Percentiles rank a stretch among this genome's conserved stretches.
Evolutionary conservation across 345 rosid genomes (phyloP).

Genomic region (Arabis alpina): DNA sequence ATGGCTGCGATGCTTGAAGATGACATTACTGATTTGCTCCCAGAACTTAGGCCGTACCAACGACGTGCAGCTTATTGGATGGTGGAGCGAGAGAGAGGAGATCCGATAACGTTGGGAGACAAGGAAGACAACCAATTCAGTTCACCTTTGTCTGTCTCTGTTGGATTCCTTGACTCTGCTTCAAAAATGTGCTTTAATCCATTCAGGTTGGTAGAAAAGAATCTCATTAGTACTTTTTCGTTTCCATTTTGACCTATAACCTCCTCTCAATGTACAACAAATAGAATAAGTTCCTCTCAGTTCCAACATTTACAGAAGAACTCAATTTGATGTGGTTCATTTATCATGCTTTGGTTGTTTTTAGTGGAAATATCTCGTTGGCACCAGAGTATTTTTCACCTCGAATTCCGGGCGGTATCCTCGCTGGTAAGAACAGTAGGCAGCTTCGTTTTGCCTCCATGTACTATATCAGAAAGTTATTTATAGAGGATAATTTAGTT

Average conservation of each 20-base stretch:
- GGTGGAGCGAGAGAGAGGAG: conserved; percentile 85
- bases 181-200: conserved; percentile 91
- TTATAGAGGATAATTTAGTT: not conserved
- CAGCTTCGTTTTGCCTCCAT: conserved; percentile 26
- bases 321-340: conserved; percentile 30
- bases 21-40: conserved; percentile 71
- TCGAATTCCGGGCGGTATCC: conserved; percentile 83
- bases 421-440: conserved; percentile 71
- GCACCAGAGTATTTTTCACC: conserved; percentile 56
- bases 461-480: not conserved
- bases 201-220: conserved; percentile 64
- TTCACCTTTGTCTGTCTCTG: conserved; percentile 73
- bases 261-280: conserved; percentile 11
- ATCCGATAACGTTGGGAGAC: conserved; percentile 43
- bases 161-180: conserved; percentile 66
- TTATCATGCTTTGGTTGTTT: conserved; percentile 40
- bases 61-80: conserved; percentile 96
- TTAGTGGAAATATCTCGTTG: conserved; percentile 86
- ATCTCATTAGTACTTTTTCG: not conserved
- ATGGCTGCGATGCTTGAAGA: conserved; percentile 65
- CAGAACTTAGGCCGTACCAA: conserved; percentile 87
- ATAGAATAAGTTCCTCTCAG: conserved; percentile 17
- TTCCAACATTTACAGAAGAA: conserved; percentile 26
- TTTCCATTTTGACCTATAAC: conserved; percentile 9
- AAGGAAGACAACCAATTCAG: conserved; percentile 50